Evolutionary conservation across 208 protist species (phyloP).

Genomic region (Acanthamoeba lenticulata): DNA sequence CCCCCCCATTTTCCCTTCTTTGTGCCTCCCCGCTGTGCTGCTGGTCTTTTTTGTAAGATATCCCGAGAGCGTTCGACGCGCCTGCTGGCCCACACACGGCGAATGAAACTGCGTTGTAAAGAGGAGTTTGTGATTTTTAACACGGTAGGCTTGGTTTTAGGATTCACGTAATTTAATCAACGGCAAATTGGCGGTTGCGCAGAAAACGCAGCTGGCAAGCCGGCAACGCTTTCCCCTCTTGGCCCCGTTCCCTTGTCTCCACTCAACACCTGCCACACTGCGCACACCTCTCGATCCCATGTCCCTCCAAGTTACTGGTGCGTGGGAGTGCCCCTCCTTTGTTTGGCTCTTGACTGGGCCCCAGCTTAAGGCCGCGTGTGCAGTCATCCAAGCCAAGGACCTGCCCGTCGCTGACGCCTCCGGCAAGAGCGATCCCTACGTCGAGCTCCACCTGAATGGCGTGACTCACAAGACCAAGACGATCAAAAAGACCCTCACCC

Average conservation of each 20-base stretch:
- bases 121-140: too few species aligned
- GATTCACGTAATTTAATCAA: too few species aligned
- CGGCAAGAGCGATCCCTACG: not conserved
- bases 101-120: too few species aligned
- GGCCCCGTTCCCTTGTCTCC: not conserved
- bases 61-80: too few species aligned
- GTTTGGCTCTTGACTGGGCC: not conserved
- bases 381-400: not conserved
- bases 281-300: not conserved
- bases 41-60: too few species aligned
- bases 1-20: too few species aligned
- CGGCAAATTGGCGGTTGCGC: too few species aligned
- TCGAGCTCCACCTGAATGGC: not conserved
- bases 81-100: too few species aligned
- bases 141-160: too few species aligned
- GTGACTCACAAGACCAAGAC: conserved; percentile 16
- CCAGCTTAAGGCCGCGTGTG: not conserved
- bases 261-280: not conserved
- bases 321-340: not conserved
- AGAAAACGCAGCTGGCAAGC: too few species aligned
- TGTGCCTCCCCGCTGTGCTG: too few species aligned
- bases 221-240: too few species aligned
- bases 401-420: not conserved
- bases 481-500: not conserved
- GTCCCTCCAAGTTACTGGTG: not conserved